Conservation (phyloP, 225 moss, liverwort and hornwort species). For the Asterella californica region DNA sequence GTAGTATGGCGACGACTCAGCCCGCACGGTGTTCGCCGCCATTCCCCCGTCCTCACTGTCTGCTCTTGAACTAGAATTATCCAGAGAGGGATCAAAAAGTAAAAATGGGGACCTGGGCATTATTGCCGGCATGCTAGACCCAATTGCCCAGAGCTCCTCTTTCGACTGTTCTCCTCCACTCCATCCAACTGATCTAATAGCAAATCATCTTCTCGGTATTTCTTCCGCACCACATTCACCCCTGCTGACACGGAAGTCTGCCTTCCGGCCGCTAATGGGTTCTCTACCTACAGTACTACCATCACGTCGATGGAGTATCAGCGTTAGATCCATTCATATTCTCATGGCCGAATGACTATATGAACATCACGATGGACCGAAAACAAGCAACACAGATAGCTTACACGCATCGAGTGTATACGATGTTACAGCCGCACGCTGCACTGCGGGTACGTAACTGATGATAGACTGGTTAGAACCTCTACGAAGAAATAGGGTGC, state of each 20-base stretch:
- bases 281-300: neutral
- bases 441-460: no score
- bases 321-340: neutral
- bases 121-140: constrained; percentile 10
- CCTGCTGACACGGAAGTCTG: neutral
- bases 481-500: no score
- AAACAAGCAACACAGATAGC: no score
- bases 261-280: neutral
- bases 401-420: no score
- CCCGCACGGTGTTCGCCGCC: constrained; percentile 15
- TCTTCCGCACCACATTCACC: neutral
- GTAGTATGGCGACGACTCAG: constrained; percentile 19
- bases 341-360: neutral
- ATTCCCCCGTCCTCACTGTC: constrained; percentile 38
- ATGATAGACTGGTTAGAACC: no score
- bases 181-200: neutral
- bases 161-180: neutral
- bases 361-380: no score
- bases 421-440: no score
- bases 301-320: neutral
- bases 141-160: neutral
- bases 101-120: constrained; percentile 39
- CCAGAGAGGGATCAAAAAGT: constrained; percentile 34
- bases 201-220: neutral
- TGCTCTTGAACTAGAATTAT: constrained; percentile 40